Percentiles rank a stretch among this genome's conserved stretches.
Conservation (phyloP, 208 protist genomes). For the Trypanosoma caninum region DNA sequence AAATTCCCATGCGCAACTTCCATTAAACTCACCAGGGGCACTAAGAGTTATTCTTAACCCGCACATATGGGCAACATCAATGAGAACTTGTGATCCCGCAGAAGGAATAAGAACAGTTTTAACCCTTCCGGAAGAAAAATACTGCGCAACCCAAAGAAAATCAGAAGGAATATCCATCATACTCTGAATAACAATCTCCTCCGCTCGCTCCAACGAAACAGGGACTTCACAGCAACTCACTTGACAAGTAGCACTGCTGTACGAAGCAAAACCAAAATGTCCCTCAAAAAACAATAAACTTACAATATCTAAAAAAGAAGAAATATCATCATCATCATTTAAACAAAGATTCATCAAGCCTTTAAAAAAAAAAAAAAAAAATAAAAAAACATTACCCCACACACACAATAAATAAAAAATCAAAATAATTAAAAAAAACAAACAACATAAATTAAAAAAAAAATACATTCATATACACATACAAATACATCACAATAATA, state of each 20-base stretch:
- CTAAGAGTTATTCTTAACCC: slow-evolving; percentile 11
- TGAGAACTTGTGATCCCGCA: slow-evolving; percentile 17
- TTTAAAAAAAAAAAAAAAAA: slow-evolving; percentile 17
- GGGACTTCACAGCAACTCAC: slow-evolving; percentile 38
- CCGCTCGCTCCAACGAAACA: background rate
- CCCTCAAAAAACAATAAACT: slow-evolving; percentile 25
- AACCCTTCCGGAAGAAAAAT: slow-evolving; percentile 6
- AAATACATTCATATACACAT: background rate
- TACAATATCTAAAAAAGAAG: slow-evolving; percentile 21
- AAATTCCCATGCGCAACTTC: slow-evolving; percentile 12
- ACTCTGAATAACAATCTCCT: slow-evolving; percentile 14
- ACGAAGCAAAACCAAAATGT: slow-evolving; percentile 31
- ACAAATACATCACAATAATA: background rate
- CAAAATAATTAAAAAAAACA: slow-evolving; percentile 10
- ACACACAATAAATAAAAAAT: slow-evolving; percentile 3
- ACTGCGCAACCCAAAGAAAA: slow-evolving; percentile 24
- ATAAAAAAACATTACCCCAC: background rate
- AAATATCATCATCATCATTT: background rate
- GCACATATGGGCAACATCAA: slow-evolving; percentile 25
- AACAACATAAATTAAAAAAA: too few species aligned
- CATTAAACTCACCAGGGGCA: slow-evolving; percentile 19
- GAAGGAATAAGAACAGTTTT: slow-evolving; percentile 17
- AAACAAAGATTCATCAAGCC: background rate
- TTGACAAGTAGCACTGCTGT: slow-evolving; percentile 32
- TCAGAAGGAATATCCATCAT: slow-evolving; percentile 27